Evolutionary conservation across 2,329 filamentous ascomycete species (phyloP).

Genomic region (Aspergillus fumigatus): DNA sequence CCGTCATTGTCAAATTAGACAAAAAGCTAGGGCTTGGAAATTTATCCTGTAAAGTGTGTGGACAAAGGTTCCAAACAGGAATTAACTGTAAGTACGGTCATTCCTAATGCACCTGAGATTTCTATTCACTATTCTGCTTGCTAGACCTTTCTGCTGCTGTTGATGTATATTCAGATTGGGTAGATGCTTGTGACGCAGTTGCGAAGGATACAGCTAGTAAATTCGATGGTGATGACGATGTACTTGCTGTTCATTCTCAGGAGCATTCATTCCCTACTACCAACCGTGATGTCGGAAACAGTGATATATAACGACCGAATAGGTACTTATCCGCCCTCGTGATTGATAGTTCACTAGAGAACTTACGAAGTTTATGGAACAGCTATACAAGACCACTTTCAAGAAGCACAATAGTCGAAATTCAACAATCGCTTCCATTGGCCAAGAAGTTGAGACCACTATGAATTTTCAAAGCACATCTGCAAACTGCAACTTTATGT

Average conservation of each 20-base stretch:
- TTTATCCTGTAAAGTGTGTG: conserved; percentile 86
- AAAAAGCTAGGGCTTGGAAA: conserved; percentile 86
- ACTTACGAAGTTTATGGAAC: background rate
- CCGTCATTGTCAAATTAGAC: conserved; percentile 84
- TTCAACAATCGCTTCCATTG: background rate
- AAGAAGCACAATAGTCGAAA: background rate
- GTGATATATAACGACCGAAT: conserved; percentile 10
- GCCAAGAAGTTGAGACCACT: background rate
- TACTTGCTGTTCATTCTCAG: conserved; percentile 13
- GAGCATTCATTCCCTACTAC: conserved; percentile 13
- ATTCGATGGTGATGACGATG: conserved; percentile 23
- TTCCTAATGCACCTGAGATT: background rate
- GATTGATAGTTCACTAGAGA: conserved; percentile 21
- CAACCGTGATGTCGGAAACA: conserved; percentile 14
- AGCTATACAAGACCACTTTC: background rate
- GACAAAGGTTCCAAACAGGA: conserved; percentile 85
- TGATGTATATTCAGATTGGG: conserved; percentile 97
- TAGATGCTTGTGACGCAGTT: conserved; percentile 81
- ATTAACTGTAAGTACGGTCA: conserved; percentile 70
- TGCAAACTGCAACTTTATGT: background rate
- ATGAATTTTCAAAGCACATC: background rate
- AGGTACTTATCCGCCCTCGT: conserved; percentile 20
- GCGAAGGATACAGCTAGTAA: conserved; percentile 55
- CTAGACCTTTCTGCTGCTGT: conserved; percentile 83
- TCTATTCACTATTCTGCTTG: background rate